Base-by-base conservation (phyloP, 345 rosid species). In the Excoecaria cochinchinensis region DNA sequence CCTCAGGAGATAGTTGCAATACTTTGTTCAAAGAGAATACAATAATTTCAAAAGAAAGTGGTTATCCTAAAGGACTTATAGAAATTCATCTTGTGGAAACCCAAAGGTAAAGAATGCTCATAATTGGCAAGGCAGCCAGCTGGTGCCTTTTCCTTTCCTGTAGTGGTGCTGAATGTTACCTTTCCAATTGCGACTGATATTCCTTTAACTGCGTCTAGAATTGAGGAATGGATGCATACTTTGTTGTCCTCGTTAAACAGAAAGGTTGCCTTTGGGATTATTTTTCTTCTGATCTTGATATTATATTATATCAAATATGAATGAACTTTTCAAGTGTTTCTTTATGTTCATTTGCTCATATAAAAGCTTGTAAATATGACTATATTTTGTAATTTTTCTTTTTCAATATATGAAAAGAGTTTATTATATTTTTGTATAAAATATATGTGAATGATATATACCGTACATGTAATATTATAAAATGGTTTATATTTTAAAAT, bases 381-480 rank as follows among this genome's bases (percentile, higher is more conserved):
- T 16, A 51, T 47, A 15, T 47, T 14, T 63, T 63, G n/a, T n/a
- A n/a, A n/a, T 47, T 31, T 61, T n/a, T n/a, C n/a, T n/a, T n/a
- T n/a, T n/a, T n/a, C n/a, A n/a, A n/a, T n/a, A 39, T 38, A 39
- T 38, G 10, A 4, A 60, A 40, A 62, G 19, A 76, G 36, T 25
- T 61, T 52, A 72, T 79, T 69, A 9, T 73, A 15, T 73, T 38
- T 63, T 40, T 64, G 24, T 77, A 56, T 56, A 67, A 86, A n/a
- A n/a, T n/a, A n/a, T n/a, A n/a, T n/a, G n/a, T n/a, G n/a, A n/a
- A n/a, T n/a, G n/a, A n/a, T n/a, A n/a, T n/a, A n/a, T n/a, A n/a
- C n/a, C n/a, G n/a, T n/a, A n/a, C n/a, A n/a, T n/a, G n/a, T n/a
- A n/a, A n/a, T n/a, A n/a, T n/a, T n/a, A n/a, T n/a, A n/a, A n/a